Evolutionary conservation across 2,329 filamentous ascomycete species (phyloP), one percentile per base, ranked within the genome.

Genomic region (Tolypocladium cylindrosporum): DNA sequence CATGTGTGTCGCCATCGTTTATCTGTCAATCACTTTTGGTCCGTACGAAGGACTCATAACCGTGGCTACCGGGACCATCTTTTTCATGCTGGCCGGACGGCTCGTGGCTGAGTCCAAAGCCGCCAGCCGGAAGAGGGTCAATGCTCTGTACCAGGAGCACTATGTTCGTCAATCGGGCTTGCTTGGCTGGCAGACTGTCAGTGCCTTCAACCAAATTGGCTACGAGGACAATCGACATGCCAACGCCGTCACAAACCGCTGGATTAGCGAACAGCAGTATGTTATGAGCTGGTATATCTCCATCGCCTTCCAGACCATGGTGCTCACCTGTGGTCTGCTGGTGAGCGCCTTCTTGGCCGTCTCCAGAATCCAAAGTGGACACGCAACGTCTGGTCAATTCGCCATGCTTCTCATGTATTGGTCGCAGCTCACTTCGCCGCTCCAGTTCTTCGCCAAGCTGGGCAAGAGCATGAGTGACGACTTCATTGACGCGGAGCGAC

Each of bases 391-490:
- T 13, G 87, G 87, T 57, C 79, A 87, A 62, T 90, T 91, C 63
- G 84, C 88, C 57, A 83, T 86, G 72, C 75, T 91, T 19, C 73
- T 90, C 60, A 87, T 86, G 56, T 91, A 90, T 69, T 89, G 89
- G 86, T 80, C 81, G 21, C 87, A 90, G 66, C 77, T 91, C 42
- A 87, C 87, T 51, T 80, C 82, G 2, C 88, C 88, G 2, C 77
- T 91, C 56, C 85, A 85, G 62, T 90, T 88, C 70, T 90, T 91
- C 66, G 79, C 81, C 8, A 73, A 74, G 21, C 71, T 85, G 36
- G 81, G 82, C 8, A 82, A 80, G 65, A 79, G 71, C 54, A 77
- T 85, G 61, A 81, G 80, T 58, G 76, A 78, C 60, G 77, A 83
- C 58, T 74, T 85, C 41, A 80, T 85, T 51, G 76, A 83, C 58